Evolutionary conservation across 768 basidiomycete species (phyloP), one percentile per base, ranked within the genome.

Genomic region (Tricholoma matsutake): DNA sequence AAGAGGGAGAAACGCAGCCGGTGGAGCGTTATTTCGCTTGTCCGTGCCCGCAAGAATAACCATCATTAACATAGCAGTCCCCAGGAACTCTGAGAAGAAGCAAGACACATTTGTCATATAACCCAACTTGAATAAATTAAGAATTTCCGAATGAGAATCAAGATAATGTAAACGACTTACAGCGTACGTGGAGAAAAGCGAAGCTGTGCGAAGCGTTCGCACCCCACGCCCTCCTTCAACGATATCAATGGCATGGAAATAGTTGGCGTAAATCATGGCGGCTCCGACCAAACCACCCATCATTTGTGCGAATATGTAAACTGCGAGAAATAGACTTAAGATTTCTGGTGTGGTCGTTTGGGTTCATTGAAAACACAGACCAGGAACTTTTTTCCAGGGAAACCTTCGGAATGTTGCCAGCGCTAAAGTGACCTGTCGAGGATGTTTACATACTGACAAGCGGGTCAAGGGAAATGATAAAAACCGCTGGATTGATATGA

Each of bases 351-450:
- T 34, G 20, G 22, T 41, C n/a, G 6, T 20, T 18, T 6, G 20
- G 9, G 20, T 45, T 45, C 22, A 11, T 22, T 14, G 25, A 13
- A 31, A 22, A 8, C 8, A 51, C 72, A 49, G 59, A 76, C 65
- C 74, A 1, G 89, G 89, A 0, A 88, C 88, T 68, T 90, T 90
- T 63, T 78, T 80, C 84, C 86, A 86, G 1, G 88, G 87, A 71
- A 90, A 90, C 59, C 77, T 78, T 60, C 88, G 85, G 72, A 83
- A 81, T n/a, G 82, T 76, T 7, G 85, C 86, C 29, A 88, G 66
- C 18, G 83, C 79, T 55, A 90, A 72, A 13, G 88, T 90, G 28
- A 89, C 78, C 83, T 84, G 34, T 8, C 53, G n/a, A 61, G 47
- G 4, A 20, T 63, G 53, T 57, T 28, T 55, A 63, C 20, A 18